Percentiles rank a stretch among this genome's conserved stretches.
These are phyloP conservation scores for Suillus bovinus DNA, from an alignment of 768 basidiomycete genomes.

Conservation along the genomic window DNA sequence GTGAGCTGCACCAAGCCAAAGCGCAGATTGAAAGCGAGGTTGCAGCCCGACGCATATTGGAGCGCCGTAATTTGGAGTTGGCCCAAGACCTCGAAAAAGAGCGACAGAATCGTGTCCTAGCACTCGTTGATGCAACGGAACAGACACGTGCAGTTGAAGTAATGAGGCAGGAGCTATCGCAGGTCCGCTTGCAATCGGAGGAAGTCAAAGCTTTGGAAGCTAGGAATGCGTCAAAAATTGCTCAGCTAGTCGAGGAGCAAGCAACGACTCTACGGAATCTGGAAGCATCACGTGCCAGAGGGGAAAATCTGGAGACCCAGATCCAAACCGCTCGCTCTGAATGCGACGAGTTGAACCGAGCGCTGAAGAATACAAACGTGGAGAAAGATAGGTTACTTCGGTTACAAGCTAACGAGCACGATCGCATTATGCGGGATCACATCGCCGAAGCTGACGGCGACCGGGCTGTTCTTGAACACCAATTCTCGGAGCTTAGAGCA, in stretches of 20 bases:
- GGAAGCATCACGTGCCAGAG: conserved; percentile 72
- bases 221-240: conserved; percentile 61
- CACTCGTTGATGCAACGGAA: conserved; percentile 68
- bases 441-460: conserved; percentile 93
- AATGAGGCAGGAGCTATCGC: conserved; percentile 62
- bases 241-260: conserved; percentile 72
- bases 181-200: conserved; percentile 61
- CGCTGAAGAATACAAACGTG: conserved; percentile 62
- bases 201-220: conserved; percentile 68
- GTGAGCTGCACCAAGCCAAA: conserved; percentile 61
- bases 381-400: conserved; percentile 82
- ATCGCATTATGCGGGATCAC: conserved; percentile 76
- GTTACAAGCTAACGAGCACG: conserved; percentile 69
- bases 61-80: conserved; percentile 62
- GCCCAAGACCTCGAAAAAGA: conserved; percentile 55
- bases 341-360: conserved; percentile 62
- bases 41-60: conserved; percentile 59
- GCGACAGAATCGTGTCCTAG: conserved; percentile 51
- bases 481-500: conserved; percentile 72
- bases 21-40: conserved; percentile 65
- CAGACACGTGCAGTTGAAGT: conserved; percentile 60
- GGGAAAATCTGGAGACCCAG: conserved; percentile 75
- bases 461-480: conserved; percentile 88
- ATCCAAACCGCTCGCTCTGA: conserved; percentile 70
- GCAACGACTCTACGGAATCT: conserved; percentile 67